Conservation (phyloP, 768 basidiomycete genomes). For the Bullera alba region DNA sequence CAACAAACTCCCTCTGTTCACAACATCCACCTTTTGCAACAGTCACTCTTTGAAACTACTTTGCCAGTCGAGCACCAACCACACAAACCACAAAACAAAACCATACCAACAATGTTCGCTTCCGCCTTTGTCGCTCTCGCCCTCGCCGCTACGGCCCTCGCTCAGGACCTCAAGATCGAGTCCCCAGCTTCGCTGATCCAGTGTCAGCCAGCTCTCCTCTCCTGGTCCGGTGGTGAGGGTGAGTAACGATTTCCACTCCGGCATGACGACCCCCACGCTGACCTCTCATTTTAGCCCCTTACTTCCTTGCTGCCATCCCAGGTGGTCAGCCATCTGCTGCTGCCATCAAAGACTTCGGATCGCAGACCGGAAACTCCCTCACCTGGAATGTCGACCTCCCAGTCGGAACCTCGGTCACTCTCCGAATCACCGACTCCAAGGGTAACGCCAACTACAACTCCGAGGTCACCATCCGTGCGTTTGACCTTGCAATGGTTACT, state of each 20-base stretch:
- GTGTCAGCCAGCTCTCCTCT: constrained; percentile 28
- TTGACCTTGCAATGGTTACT: no score
- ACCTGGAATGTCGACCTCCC: constrained; percentile 39
- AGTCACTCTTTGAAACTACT: no score
- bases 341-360: constrained; percentile 21
- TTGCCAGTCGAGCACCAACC: no score
- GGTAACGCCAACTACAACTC: constrained; percentile 48
- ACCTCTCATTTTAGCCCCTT: constrained; percentile 16
- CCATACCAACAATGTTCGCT: constrained; percentile 16
- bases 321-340: constrained; percentile 25
- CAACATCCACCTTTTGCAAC: no score
- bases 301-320: constrained; percentile 33
- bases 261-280: background rate
- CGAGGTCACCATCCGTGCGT: constrained; percentile 16
- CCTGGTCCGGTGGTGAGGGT: constrained; percentile 28
- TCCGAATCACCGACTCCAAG: constrained; percentile 58
- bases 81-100: constrained; percentile 1
- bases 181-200: constrained; percentile 28
- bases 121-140: constrained; percentile 12
- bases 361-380: constrained; percentile 17
- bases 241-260: constrained; percentile 2
- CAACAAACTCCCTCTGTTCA: no score
- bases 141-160: constrained; percentile 17
- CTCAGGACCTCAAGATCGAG: constrained; percentile 24
- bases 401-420: constrained; percentile 50